Conservation (phyloP, 2,329 filamentous ascomycete species). For the Apiospora arundinis region DNA sequence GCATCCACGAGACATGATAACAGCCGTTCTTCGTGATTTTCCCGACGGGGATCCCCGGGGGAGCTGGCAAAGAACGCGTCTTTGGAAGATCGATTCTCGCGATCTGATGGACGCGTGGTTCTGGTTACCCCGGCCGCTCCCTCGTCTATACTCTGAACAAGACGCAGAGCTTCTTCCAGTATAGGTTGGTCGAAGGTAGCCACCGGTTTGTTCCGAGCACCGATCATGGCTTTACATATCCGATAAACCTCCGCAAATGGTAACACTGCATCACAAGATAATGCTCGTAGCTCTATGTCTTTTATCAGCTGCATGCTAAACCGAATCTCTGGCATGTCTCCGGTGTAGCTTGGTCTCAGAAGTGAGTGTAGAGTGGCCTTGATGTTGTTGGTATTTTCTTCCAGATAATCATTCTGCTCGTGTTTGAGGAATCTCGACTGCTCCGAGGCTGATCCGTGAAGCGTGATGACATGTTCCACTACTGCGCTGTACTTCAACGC, state of each 20-base stretch:
- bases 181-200: conserved; percentile 24
- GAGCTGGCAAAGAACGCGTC: conserved; percentile 26
- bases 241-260: conserved; percentile 36
- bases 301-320: conserved; percentile 23
- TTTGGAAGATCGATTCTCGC: conserved; percentile 36
- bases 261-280: conserved; percentile 31
- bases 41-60: conserved; percentile 53
- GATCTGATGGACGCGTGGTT: conserved; percentile 46
- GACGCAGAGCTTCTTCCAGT: conserved; percentile 28
- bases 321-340: neutral
- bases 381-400: conserved; percentile 40
- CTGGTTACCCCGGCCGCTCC: conserved; percentile 41
- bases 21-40: conserved; percentile 82
- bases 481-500: conserved; percentile 47
- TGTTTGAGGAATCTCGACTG: neutral
- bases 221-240: conserved; percentile 38
- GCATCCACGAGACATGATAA: conserved; percentile 83
- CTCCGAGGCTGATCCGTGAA: conserved; percentile 20
- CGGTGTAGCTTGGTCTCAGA: conserved; percentile 8
- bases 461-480: conserved; percentile 42
- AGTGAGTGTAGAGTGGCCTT: conserved; percentile 30
- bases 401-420: conserved; percentile 29
- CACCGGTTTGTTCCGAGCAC: conserved; percentile 24
- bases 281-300: conserved; percentile 22
- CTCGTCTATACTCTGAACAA: conserved; percentile 32